phyloP scores from a whole-genome alignment of 345 rosid species.

The Dipteronia dyeriana region DNA sequence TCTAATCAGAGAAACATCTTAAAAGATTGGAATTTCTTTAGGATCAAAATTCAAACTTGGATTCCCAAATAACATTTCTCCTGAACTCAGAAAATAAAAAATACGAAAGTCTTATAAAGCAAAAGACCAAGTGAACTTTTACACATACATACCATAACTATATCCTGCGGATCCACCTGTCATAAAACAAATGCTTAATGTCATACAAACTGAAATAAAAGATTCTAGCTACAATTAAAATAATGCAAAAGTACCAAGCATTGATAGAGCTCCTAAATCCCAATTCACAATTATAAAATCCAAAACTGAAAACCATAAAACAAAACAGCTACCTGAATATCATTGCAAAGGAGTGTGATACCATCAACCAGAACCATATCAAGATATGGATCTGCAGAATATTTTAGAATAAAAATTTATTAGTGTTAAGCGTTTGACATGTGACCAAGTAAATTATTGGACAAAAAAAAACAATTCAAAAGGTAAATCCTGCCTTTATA shows the following conservation, averaged over 20 bases:
- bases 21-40: background rate
- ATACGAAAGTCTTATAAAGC: background rate
- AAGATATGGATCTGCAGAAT: constrained; percentile 55
- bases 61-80: background rate
- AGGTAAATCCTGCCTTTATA: constrained; percentile 68
- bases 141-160: constrained; percentile 73
- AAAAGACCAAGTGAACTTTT: background rate
- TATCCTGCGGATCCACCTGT: constrained; percentile 99
- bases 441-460: background rate
- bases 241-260: background rate
- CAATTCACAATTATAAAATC: background rate
- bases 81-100: background rate
- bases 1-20: background rate
- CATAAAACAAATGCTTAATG: constrained; percentile 26
- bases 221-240: background rate
- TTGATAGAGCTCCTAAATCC: background rate
- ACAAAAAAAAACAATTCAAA: background rate
- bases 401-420: background rate
- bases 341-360: constrained; percentile 70
- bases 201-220: constrained; percentile 17
- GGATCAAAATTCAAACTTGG: background rate
- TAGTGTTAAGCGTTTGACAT: constrained; percentile 8
- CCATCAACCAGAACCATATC: constrained; percentile 83
- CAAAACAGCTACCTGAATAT: constrained; percentile 57
- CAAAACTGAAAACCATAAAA: background rate